These are phyloP conservation scores for Fusarium metavorans DNA, from an alignment of 2,329 filamentous ascomycete genomes.

Conservation along the genomic window DNA sequence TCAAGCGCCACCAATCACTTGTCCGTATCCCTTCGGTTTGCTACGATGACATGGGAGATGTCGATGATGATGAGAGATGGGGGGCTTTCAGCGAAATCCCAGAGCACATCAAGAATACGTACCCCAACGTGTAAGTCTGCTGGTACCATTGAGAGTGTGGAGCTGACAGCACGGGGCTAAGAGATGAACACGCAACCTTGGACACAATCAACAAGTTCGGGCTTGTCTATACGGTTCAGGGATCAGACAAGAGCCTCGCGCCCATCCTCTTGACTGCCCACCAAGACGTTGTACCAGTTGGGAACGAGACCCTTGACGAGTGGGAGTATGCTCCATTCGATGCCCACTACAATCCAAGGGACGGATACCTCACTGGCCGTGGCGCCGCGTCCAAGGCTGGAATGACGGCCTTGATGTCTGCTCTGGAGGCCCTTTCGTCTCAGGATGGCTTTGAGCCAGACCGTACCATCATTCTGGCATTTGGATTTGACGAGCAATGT, in stretches of 20 bases:
- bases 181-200: constrained; percentile 54
- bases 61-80: constrained; percentile 65
- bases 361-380: constrained; percentile 54
- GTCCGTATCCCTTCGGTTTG: constrained; percentile 65
- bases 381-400: constrained; percentile 54
- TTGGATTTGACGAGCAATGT: constrained; percentile 75
- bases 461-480: constrained; percentile 68
- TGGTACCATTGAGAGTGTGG: too few relatives aligned
- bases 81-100: constrained; percentile 62
- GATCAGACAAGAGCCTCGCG: constrained; percentile 59
- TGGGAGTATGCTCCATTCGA: constrained; percentile 56
- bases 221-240: constrained; percentile 68
- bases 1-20: constrained; percentile 62
- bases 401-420: constrained; percentile 51
- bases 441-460: constrained; percentile 61
- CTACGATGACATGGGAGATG: constrained; percentile 65
- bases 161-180: constrained; percentile 17
- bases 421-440: constrained; percentile 61
- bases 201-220: constrained; percentile 71
- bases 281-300: constrained; percentile 57
- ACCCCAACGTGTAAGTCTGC: constrained; percentile 57
- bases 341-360: constrained; percentile 48
- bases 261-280: constrained; percentile 54
- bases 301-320: constrained; percentile 50
- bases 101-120: constrained; percentile 58